Conservation (phyloP, 2,329 filamentous ascomycete species). For the Pezicula radicicola region DNA sequence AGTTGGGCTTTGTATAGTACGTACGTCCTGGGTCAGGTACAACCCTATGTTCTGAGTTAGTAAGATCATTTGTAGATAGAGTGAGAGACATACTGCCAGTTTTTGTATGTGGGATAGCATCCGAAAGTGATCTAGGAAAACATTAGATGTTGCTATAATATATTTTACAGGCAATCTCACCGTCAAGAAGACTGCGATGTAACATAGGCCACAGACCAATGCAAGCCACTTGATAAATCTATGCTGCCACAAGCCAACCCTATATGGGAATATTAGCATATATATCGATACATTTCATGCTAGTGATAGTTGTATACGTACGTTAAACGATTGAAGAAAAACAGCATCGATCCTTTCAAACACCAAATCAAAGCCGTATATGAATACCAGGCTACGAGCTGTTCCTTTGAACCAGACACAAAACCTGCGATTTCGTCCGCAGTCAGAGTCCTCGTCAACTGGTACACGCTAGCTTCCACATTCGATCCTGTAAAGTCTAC, state of each 20-base stretch:
- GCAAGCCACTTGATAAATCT: slow-evolving; percentile 26
- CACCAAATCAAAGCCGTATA: slow-evolving; percentile 34
- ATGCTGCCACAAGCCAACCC: slow-evolving; percentile 26
- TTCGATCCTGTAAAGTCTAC: slow-evolving; percentile 27
- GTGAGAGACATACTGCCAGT: not conserved
- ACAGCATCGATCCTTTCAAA: slow-evolving; percentile 24
- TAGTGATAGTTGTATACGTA: not conserved
- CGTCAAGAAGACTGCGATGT: slow-evolving; percentile 29
- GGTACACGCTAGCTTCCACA: slow-evolving; percentile 16
- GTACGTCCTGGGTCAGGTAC: not conserved
- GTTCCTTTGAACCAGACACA: slow-evolving; percentile 31
- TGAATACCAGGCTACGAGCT: slow-evolving; percentile 36
- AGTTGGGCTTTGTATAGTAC: not conserved
- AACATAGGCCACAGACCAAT: slow-evolving; percentile 23
- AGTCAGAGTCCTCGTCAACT: slow-evolving; percentile 15
- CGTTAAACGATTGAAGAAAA: slow-evolving; percentile 14
- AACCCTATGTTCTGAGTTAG: not conserved
- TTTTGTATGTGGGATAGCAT: not conserved
- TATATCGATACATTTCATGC: not conserved
- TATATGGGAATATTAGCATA: slow-evolving; percentile 20
- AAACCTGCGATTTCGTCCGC: slow-evolving; percentile 26
- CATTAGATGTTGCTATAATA: slow-evolving; percentile 4
- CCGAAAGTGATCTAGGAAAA: not conserved
- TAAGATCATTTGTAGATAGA: not conserved
- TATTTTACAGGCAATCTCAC: slow-evolving; percentile 16